Evolutionary conservation across 768 basidiomycete genomes (phyloP), one percentile per base, ranked within the genome.

Genomic region (Pleurotus tuber-regium): DNA sequence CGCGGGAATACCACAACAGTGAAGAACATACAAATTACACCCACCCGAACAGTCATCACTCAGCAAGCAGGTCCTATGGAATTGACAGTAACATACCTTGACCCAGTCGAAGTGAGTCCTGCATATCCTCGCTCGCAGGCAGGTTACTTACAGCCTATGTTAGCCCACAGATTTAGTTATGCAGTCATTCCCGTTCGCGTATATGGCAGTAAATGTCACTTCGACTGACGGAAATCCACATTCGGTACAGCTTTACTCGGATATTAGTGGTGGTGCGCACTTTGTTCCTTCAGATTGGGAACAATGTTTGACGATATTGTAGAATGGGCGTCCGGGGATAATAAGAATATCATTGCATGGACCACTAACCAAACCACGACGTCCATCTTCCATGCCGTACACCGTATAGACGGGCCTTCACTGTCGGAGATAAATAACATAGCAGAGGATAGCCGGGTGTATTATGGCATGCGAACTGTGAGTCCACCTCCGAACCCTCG

Each of bases 141-240:
- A 19, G n/a, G 18, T 21, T 35, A 40, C 31, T 46, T 29, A 16
- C 8, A 31, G 41, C 52, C n/a, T 38, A 41, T 19, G 10, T 21
- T 33, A 82, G 80, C 75, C 77, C 6, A 57, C 59, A 5, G 76
- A 82, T 56, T 64, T 77, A 38, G 67, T 71, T 19, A 69, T 66
- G 25, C 79, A 81, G 53, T 83, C 81, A 3, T 66, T 80, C 16
- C 82, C 83, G 0, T 78, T 80, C 60, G 68, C 71, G 1, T 80
- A 80, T 51, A 56, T 80, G 41, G 62, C 67, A 25, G 53, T 79
- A 2, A 64, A 71, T 14, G 70, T 61, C 8, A 56, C 56, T n/a
- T 65, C 76, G 5, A 67, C 56, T 4, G 78, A 80, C 55, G 70
- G 68, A 1, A 38, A 51, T 2, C 40, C 61, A 0, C 77, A 80